Evolutionary conservation across 805 yeast species (phyloP).

Genomic region (Citeromyces nyonsensis): DNA sequence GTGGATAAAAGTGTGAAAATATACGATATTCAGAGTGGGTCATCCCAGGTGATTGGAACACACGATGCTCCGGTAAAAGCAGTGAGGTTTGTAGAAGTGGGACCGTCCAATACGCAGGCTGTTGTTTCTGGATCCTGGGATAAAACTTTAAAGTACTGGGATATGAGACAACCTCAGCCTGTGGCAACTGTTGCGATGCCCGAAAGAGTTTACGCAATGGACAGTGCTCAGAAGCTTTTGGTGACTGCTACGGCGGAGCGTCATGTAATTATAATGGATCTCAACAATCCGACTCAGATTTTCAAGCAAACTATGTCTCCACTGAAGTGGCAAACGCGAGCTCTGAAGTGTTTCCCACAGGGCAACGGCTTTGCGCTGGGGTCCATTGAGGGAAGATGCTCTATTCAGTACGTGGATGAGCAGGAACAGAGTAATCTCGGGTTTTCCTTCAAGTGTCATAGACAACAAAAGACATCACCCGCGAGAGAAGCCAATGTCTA

Average conservation of each 20-base stretch:
- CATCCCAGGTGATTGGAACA: constrained; percentile 67
- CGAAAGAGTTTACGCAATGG: constrained; percentile 86
- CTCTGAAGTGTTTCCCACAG: constrained; percentile 72
- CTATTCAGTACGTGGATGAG: constrained; percentile 83
- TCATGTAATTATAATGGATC: constrained; percentile 61
- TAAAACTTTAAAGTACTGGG: constrained; percentile 91
- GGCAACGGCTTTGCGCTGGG: constrained; percentile 92
- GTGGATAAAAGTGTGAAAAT: constrained; percentile 78
- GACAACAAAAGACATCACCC: constrained; percentile 43
- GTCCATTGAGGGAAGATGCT: constrained; percentile 90
- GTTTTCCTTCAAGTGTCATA: constrained; percentile 90
- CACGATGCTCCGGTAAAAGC: constrained; percentile 72
- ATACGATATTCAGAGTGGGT: constrained; percentile 73
- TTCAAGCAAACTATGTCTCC: constrained; percentile 66
- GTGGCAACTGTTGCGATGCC: constrained; percentile 72
- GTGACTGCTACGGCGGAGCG: constrained; percentile 94
- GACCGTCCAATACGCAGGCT: constrained; percentile 68
- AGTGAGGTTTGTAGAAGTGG: constrained; percentile 70
- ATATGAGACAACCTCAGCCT: constrained; percentile 72
- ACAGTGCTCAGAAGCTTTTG: constrained; percentile 59
- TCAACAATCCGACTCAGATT: constrained; percentile 70
- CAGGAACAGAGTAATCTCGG: constrained; percentile 55
- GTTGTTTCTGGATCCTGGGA: constrained; percentile 95
- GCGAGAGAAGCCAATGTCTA: constrained; percentile 53
- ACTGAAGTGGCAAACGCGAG: constrained; percentile 78